Conservation (phyloP, 148 eudicot genomes). For the Oxyria digyna region DNA sequence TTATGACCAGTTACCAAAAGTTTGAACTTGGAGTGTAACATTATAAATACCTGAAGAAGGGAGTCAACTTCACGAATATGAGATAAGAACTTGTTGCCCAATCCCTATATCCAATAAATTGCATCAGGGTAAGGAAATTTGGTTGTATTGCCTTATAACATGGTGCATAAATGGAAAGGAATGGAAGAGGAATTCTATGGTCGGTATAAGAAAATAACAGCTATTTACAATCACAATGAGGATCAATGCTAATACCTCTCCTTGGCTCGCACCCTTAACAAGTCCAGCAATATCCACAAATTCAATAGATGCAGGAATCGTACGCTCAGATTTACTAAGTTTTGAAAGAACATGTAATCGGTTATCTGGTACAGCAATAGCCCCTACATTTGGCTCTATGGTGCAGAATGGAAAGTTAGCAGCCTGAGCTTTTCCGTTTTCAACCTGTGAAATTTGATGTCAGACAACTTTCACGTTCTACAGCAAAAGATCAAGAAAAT, state of each 20-base stretch:
- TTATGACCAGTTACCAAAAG: not conserved
- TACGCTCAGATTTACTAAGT: constrained; percentile 73
- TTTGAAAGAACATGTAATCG: constrained; percentile 78
- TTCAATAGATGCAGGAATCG: constrained; percentile 89
- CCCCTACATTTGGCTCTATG: constrained; percentile 93
- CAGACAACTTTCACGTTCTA: not conserved
- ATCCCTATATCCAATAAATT: constrained; percentile 46
- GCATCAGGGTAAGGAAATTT: constrained; percentile 8
- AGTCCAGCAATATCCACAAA: constrained; percentile 98
- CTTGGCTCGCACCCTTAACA: constrained; percentile 97
- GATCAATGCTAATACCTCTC: constrained; percentile 52
- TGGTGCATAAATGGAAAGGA: not conserved
- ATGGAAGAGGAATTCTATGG: not conserved
- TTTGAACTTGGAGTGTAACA: not conserved
- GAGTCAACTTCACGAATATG: constrained; percentile 99
- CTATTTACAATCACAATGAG: not conserved
- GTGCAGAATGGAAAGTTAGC: constrained; percentile 98
- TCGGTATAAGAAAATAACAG: not conserved
- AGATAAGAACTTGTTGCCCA: constrained; percentile 92
- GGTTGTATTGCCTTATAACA: too few relatives aligned
- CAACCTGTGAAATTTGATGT: constrained; percentile 43
- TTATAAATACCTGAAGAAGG: constrained; percentile 65
- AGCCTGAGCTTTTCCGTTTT: constrained; percentile 98
- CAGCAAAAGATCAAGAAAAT: not conserved
- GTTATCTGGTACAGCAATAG: constrained; percentile 89